These are phyloP conservation scores for Gossypium gossypioides DNA, from an alignment of 441 rosid species.

Conservation along the genomic window DNA sequence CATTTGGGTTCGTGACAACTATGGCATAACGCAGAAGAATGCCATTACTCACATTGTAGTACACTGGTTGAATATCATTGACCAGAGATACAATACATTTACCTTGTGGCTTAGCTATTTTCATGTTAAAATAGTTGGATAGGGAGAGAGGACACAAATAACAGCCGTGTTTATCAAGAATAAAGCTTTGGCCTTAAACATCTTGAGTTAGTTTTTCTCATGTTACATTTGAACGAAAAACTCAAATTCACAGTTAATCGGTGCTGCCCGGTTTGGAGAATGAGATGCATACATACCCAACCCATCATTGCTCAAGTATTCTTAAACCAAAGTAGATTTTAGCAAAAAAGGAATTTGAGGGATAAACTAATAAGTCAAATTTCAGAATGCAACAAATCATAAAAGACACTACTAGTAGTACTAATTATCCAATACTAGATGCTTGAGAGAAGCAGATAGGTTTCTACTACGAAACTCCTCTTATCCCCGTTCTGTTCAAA, in stretches of 20 bases:
- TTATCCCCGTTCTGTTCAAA: constrained; percentile 23
- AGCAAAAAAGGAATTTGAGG: background rate
- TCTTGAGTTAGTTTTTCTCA: background rate
- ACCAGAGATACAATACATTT: too few species aligned
- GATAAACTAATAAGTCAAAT: background rate
- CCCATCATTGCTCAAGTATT: background rate
- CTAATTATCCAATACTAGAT: background rate
- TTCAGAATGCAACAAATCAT: background rate
- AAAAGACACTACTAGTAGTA: background rate
- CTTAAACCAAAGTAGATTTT: background rate
- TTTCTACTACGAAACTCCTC: background rate
- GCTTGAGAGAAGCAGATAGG: constrained; percentile 11
- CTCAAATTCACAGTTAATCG: background rate
- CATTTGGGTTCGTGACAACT: too few species aligned
- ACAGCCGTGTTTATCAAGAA: too few species aligned
- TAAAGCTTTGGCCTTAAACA: too few species aligned
- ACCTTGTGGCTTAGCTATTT: too few species aligned
- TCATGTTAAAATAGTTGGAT: too few species aligned
- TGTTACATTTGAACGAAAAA: background rate
- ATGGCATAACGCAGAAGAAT: too few species aligned
- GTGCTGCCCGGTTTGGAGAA: background rate
- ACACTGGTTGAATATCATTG: too few species aligned
- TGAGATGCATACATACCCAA: background rate
- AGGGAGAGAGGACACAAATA: too few species aligned
- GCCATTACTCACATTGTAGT: too few species aligned